Evolutionary conservation across 495 filamentous ascomycete species (phyloP), one percentile per base, ranked within the genome.

Genomic region (Neurospora tetrasperma): DNA sequence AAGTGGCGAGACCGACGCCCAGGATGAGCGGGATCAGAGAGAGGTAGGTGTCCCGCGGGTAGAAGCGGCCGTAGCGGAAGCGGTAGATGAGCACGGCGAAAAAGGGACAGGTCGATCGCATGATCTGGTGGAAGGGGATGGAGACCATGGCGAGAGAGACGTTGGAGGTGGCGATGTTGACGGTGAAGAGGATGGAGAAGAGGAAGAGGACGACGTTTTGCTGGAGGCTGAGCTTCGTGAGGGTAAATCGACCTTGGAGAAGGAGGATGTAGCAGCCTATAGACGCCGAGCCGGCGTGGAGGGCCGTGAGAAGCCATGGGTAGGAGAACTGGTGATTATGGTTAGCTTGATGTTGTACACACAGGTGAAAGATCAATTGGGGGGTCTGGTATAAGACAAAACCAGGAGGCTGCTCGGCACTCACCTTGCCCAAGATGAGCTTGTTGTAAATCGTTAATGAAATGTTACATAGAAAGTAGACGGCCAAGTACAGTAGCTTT

Each of bases 81-180:
- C 85, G 84, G 79, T 86, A 88, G 77, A 89, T 88, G 54, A 85
- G 74, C 74, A 88, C 85, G 35, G 86, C 86, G 75, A 87, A 85
- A 73, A 88, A 75, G 23, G 87, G 88, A 41, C 80, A 84, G 12
- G 85, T 88, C 27, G 88, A 86, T 42, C 87, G 86, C 76, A 89
- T 82, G 71, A 88, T 86, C 74, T 89, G 87, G 76, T 89, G 87
- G 78, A 89, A 89, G 14, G 87, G 85, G 8, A 89, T 83, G 6
- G 86, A 87, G 41, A 89, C 87, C 77, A 86, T 80, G 69, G 82
- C 82, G 16, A 88, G 82, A 1, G 86, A 88, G 38, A 87, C 82
- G 74, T 87, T 88, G 31, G 84, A 86, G 48, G 88, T 84, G 70
- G 87, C 88, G 70, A 89, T 88, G 79, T 89, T 89, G 77, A 88